These are phyloP conservation scores for Lachancea meyersii DNA, from an alignment of 805 yeast species.

Conservation along the genomic window DNA sequence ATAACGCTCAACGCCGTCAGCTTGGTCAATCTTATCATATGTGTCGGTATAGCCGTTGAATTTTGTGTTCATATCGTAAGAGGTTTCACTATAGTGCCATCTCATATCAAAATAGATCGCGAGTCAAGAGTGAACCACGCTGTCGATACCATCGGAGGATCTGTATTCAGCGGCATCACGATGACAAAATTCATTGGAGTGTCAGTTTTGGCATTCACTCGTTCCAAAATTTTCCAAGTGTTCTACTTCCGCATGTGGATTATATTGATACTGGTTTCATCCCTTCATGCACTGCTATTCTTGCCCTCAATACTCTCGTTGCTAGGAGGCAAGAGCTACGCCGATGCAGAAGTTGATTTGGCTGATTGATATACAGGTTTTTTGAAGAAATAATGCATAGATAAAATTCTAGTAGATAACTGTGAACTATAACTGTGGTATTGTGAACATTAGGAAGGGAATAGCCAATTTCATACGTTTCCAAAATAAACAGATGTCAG, in stretches of 20 bases:
- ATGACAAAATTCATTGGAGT: constrained; percentile 87
- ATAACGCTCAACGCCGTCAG: constrained; percentile 84
- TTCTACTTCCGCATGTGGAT: constrained; percentile 96
- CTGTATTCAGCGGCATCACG: constrained; percentile 87
- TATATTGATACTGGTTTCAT: constrained; percentile 66
- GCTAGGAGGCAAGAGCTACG: constrained; percentile 55
- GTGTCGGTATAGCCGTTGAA: constrained; percentile 89
- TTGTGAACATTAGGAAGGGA: too few relatives aligned
- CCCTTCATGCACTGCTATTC: constrained; percentile 70
- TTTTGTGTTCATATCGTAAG: constrained; percentile 84
- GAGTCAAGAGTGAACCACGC: constrained; percentile 45
- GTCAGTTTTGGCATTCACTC: constrained; percentile 75
- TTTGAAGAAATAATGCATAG: too few relatives aligned
- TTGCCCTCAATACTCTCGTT: constrained; percentile 67
- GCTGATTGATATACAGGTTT: background rate
- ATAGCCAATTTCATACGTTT: too few relatives aligned
- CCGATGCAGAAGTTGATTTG: background rate
- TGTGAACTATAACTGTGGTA: too few relatives aligned
- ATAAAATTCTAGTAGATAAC: too few relatives aligned
- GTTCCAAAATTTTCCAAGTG: constrained; percentile 80
- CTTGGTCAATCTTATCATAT: constrained; percentile 83
- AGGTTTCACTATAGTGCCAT: constrained; percentile 53
- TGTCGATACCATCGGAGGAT: constrained; percentile 73
- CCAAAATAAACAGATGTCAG: too few relatives aligned
- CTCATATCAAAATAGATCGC: constrained; percentile 29